Percentiles rank a stretch among this genome's conserved stretches.
Conservation (phyloP, 495 filamentous ascomycete species). For the Xylaria scruposa region DNA sequence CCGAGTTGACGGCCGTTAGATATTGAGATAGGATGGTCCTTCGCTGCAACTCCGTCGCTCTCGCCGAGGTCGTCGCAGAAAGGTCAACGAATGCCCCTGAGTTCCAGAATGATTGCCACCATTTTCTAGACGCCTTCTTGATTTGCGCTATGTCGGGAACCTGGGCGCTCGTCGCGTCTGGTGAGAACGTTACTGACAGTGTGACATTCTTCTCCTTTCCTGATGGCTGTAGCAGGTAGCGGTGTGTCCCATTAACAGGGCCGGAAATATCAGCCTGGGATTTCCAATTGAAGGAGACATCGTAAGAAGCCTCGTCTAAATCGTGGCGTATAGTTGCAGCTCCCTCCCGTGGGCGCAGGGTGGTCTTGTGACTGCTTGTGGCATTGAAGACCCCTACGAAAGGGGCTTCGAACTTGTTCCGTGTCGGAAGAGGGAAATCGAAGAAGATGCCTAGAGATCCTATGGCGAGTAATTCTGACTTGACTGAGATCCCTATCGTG, state of each 20-base stretch:
- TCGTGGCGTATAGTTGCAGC: constrained; percentile 53
- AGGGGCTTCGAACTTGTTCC: constrained; percentile 54
- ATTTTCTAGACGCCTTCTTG: constrained; percentile 26
- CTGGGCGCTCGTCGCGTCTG: constrained; percentile 9
- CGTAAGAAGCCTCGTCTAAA: constrained; percentile 54
- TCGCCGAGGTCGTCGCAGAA: constrained; percentile 41
- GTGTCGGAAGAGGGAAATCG: constrained; percentile 57
- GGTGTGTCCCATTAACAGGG: constrained; percentile 46
- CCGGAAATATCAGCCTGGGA: constrained; percentile 43
- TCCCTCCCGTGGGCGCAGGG: constrained; percentile 32
- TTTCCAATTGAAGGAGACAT: constrained; percentile 48
- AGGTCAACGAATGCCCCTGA: constrained; percentile 58
- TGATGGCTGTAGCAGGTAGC: constrained; percentile 49
- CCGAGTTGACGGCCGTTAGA: constrained; percentile 56
- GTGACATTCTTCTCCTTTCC: constrained; percentile 30
- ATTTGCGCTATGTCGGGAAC: constrained; percentile 23
- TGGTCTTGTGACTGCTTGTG: constrained; percentile 52
- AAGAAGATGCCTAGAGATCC: constrained; percentile 54
- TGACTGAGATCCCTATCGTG: constrained; percentile 52
- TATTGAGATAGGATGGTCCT: constrained; percentile 61
- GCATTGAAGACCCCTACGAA: constrained; percentile 58
- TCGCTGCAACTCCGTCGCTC: constrained; percentile 57
- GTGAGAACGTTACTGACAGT: constrained; percentile 47
- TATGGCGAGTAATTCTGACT: constrained; percentile 46
- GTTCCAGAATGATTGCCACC: constrained; percentile 56